Evolutionary conservation across 1,284 basidiomycete genomes (phyloP).

Genomic region (Malassezia yamatoensis): DNA sequence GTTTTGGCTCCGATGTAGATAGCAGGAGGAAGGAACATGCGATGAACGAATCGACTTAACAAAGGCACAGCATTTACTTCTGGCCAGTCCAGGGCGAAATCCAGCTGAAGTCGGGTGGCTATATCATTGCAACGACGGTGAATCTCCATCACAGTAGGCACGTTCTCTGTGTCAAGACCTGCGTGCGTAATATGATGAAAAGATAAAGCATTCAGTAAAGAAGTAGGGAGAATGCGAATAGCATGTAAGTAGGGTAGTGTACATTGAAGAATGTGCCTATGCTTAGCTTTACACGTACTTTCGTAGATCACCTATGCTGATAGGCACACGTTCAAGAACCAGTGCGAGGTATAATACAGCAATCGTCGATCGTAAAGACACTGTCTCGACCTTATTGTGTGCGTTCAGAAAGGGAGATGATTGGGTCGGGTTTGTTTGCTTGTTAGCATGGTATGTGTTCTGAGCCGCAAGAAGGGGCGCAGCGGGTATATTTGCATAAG

Average conservation of each 20-base stretch:
- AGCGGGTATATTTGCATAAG: neutral
- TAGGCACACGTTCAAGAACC: conserved; percentile 10
- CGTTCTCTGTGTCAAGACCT: conserved; percentile 52
- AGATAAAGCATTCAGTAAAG: conserved; percentile 60
- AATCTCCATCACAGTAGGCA: conserved; percentile 57
- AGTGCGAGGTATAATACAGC: conserved; percentile 14
- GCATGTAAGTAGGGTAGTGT: conserved; percentile 70
- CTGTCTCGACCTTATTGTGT: neutral
- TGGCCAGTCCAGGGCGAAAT: conserved; percentile 58
- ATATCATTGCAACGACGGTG: conserved; percentile 60
- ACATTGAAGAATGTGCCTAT: conserved; percentile 9
- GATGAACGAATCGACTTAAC: conserved; percentile 65
- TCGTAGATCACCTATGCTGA: conserved; percentile 12
- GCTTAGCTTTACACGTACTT: conserved; percentile 2
- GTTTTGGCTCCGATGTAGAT: conserved; percentile 28
- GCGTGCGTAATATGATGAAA: conserved; percentile 22
- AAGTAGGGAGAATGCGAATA: conserved; percentile 57
- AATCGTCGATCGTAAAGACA: conserved; percentile 12
- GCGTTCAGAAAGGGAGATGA: neutral
- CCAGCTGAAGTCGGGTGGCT: conserved; percentile 56
- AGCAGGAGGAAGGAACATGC: conserved; percentile 64
- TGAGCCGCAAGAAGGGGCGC: conserved; percentile 10
- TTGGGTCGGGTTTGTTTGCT: neutral
- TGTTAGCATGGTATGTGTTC: neutral
- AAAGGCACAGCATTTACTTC: conserved; percentile 68